Percentiles rank a stretch among this genome's conserved stretches.
These are phyloP conservation scores for Fusarium sp. DNA, from an alignment of 2,329 filamentous ascomycete genomes.

Conservation along the genomic window DNA sequence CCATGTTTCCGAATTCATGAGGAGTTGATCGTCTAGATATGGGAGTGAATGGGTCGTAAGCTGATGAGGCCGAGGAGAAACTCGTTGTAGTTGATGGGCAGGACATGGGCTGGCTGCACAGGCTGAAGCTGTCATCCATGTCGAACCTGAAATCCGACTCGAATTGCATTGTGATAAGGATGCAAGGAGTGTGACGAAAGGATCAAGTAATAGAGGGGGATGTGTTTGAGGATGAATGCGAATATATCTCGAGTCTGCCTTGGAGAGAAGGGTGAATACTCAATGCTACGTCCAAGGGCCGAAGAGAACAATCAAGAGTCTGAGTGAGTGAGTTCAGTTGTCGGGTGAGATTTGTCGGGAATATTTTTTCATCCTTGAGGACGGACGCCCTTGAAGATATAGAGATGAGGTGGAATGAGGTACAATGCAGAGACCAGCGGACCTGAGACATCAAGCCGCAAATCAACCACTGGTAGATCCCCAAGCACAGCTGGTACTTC, in stretches of 20 bases:
- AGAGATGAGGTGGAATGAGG: slow-evolving; percentile 53
- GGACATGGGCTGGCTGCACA: slow-evolving; percentile 52
- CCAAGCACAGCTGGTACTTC: slow-evolving; percentile 45
- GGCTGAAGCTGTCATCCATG: slow-evolving; percentile 55
- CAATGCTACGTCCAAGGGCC: slow-evolving; percentile 29
- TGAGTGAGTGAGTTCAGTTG: slow-evolving; percentile 23
- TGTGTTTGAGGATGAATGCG: slow-evolving; percentile 20
- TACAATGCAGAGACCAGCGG: slow-evolving; percentile 47
- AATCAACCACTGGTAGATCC: slow-evolving; percentile 51
- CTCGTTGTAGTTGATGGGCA: slow-evolving; percentile 52
- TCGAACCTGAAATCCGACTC: slow-evolving; percentile 54
- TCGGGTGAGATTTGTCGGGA: slow-evolving; percentile 49
- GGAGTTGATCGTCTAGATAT: slow-evolving; percentile 58
- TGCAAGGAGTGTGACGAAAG: slow-evolving; percentile 21
- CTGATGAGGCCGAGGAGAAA: slow-evolving; percentile 55
- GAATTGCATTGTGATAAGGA: slow-evolving; percentile 51
- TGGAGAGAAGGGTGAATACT: slow-evolving; percentile 34
- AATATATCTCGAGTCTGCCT: slow-evolving; percentile 30
- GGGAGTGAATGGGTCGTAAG: slow-evolving; percentile 59
- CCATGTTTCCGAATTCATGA: slow-evolving; percentile 51
- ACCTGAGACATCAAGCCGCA: slow-evolving; percentile 52
- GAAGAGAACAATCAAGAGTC: slow-evolving; percentile 32
- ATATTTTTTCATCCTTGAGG: slow-evolving; percentile 49
- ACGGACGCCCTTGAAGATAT: slow-evolving; percentile 57
- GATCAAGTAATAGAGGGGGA: slow-evolving; percentile 8